A percentile compares a stretch with the other conserved stretches of the same genome.
These are phyloP conservation scores for Leishmania martiniquensis DNA, from an alignment of 208 protist species.

Conservation along the genomic window DNA sequence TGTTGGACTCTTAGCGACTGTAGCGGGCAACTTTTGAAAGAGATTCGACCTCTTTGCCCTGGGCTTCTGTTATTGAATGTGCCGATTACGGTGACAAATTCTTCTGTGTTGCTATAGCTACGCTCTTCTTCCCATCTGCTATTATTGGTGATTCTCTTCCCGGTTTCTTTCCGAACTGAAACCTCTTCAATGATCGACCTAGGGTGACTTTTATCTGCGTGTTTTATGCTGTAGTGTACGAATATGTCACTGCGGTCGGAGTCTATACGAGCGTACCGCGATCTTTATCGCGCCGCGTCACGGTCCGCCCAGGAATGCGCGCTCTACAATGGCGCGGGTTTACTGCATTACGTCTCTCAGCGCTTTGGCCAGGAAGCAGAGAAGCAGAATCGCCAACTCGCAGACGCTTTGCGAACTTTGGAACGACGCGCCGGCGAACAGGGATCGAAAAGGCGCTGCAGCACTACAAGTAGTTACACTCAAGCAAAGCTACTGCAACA, in stretches of 20 bases:
- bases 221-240: background rate
- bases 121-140: no score
- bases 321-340: slow-evolving; percentile 48
- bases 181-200: background rate
- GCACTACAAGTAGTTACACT: background rate
- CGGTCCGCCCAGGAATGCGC: slow-evolving; percentile 42
- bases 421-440: slow-evolving; percentile 11
- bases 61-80: background rate
- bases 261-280: slow-evolving; percentile 57
- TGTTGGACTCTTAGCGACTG: no score
- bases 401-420: slow-evolving; percentile 20
- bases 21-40: no score
- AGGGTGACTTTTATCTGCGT: background rate
- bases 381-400: slow-evolving; percentile 39
- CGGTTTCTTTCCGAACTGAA: background rate
- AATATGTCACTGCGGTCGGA: slow-evolving; percentile 52
- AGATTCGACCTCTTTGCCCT: background rate
- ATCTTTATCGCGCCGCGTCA: slow-evolving; percentile 42
- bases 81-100: background rate
- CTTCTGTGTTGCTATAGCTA: background rate
- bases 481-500: slow-evolving; percentile 40
- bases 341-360: slow-evolving; percentile 48
- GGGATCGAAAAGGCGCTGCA: background rate
- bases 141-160: background rate
- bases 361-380: slow-evolving; percentile 53